phyloP scores from a whole-genome alignment of 2,329 filamentous ascomycete species.

The Passalora sequoiae region DNA sequence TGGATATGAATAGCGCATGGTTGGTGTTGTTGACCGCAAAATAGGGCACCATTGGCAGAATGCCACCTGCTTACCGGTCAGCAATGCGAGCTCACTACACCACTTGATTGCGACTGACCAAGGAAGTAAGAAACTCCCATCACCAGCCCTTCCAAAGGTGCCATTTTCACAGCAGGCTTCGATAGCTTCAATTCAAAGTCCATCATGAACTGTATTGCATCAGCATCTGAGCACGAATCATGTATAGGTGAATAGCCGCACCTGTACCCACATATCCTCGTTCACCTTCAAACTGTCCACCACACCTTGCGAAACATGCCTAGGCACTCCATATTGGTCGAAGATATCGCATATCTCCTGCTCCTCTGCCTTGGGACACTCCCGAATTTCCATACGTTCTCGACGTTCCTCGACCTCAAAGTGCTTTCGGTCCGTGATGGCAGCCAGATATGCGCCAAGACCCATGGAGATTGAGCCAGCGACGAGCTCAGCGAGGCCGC shows the following conservation, averaged over 20 bases:
- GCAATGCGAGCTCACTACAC: neutral
- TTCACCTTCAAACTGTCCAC: slow-evolving; percentile 48
- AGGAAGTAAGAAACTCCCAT: slow-evolving; percentile 39
- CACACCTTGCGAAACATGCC: slow-evolving; percentile 41
- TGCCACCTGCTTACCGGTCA: slow-evolving; percentile 27
- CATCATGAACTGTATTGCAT: slow-evolving; percentile 50
- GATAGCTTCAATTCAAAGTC: slow-evolving; percentile 52
- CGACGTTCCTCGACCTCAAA: slow-evolving; percentile 48
- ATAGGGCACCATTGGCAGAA: slow-evolving; percentile 49
- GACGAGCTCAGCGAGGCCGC: slow-evolving; percentile 69
- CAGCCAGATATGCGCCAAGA: slow-evolving; percentile 66
- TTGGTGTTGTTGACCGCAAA: slow-evolving; percentile 40
- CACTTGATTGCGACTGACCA: slow-evolving; percentile 18
- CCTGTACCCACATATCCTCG: slow-evolving; percentile 46
- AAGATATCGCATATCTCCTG: slow-evolving; percentile 42
- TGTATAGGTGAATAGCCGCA: slow-evolving; percentile 9
- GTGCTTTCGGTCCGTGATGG: slow-evolving; percentile 51
- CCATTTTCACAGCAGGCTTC: slow-evolving; percentile 41
- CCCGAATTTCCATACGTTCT: slow-evolving; percentile 43
- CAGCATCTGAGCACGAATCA: neutral
- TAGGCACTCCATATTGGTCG: slow-evolving; percentile 47
- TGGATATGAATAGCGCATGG: slow-evolving; percentile 45
- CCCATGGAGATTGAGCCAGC: slow-evolving; percentile 75
- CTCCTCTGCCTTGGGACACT: slow-evolving; percentile 42
- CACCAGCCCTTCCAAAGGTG: slow-evolving; percentile 43